phyloP scores from a whole-genome alignment of 2,329 filamentous ascomycete genomes.

The Canariomyces notabilis region DNA sequence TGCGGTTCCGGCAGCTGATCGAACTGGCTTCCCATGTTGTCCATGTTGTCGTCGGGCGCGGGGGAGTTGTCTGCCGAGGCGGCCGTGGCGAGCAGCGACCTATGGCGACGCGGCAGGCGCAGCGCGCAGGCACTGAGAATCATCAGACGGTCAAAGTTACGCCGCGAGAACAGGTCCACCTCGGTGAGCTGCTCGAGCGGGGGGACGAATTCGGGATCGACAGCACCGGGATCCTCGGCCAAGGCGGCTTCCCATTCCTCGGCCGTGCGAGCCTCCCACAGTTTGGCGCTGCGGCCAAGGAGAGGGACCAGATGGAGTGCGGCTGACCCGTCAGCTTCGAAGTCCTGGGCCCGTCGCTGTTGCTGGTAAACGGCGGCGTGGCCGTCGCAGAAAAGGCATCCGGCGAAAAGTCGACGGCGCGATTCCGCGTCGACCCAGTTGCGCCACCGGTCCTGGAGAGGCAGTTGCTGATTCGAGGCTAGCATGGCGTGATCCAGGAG shows the following conservation, averaged over 20 bases:
- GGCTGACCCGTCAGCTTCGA: slow-evolving; percentile 33
- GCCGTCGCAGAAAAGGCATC: slow-evolving; percentile 53
- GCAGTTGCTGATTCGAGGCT: slow-evolving; percentile 15
- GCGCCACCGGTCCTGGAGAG: slow-evolving; percentile 38
- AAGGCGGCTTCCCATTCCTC: slow-evolving; percentile 42
- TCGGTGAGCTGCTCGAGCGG: slow-evolving; percentile 34
- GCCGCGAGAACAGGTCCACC: slow-evolving; percentile 32
- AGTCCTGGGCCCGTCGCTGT: slow-evolving; percentile 37
- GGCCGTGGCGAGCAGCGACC: slow-evolving; percentile 5
- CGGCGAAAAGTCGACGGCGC: slow-evolving; percentile 48
- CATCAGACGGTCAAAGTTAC: slow-evolving; percentile 36
- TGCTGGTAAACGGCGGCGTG: slow-evolving; percentile 53
- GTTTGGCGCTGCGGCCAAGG: slow-evolving; percentile 37
- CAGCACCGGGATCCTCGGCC: slow-evolving; percentile 25
- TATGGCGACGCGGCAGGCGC: slow-evolving; percentile 33
- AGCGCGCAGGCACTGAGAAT: slow-evolving; percentile 38
- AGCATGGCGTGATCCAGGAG: slow-evolving; percentile 23
- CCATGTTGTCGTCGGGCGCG: slow-evolving; percentile 22
- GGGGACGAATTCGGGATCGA: slow-evolving; percentile 28
- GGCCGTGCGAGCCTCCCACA: slow-evolving; percentile 46
- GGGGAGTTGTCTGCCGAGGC: slow-evolving; percentile 20
- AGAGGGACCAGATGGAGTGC: slow-evolving; percentile 42
- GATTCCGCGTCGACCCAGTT: slow-evolving; percentile 50
- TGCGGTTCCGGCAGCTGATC: slow-evolving; percentile 10
- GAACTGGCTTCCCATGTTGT: slow-evolving; percentile 15